These are phyloP conservation scores for Cicer yamashitae DNA, from an alignment of 306 rosid genomes.

Conservation along the genomic window DNA sequence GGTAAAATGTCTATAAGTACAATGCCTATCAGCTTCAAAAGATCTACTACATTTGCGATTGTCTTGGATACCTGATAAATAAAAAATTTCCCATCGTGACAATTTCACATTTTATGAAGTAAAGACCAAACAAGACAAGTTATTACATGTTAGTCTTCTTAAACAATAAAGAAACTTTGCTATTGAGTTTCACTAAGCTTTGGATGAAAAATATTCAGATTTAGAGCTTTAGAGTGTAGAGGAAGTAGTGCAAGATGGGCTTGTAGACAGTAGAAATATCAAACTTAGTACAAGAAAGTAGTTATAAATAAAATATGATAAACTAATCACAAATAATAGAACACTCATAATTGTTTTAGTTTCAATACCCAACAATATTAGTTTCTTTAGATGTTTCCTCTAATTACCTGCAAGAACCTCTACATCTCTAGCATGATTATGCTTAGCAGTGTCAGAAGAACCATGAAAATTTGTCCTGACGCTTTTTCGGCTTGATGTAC, in stretches of 20 bases:
- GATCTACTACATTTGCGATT: constrained; percentile 36
- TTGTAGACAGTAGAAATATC: not conserved
- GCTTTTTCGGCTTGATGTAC: constrained; percentile 44
- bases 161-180: not conserved
- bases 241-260: not conserved
- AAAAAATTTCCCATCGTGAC: not conserved
- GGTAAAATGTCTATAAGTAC: constrained; percentile 46
- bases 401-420: constrained; percentile 47
- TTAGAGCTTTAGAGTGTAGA: not conserved
- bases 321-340: not conserved
- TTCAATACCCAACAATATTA: constrained; percentile 8
- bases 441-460: constrained; percentile 35
- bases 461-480: constrained; percentile 34
- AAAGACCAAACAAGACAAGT: constrained; percentile 6
- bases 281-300: not conserved
- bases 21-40: constrained; percentile 46
- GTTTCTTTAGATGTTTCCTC: not conserved
- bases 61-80: constrained; percentile 44
- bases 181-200: not conserved
- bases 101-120: not conserved
- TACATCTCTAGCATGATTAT: constrained; percentile 38
- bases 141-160: not conserved
- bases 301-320: not conserved
- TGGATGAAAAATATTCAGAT: not conserved
- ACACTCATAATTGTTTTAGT: not conserved